Percentiles rank a stretch among this genome's conserved stretches.
Conservation (phyloP, 2,329 filamentous ascomycete genomes). For the Delphinella strobiligena region DNA sequence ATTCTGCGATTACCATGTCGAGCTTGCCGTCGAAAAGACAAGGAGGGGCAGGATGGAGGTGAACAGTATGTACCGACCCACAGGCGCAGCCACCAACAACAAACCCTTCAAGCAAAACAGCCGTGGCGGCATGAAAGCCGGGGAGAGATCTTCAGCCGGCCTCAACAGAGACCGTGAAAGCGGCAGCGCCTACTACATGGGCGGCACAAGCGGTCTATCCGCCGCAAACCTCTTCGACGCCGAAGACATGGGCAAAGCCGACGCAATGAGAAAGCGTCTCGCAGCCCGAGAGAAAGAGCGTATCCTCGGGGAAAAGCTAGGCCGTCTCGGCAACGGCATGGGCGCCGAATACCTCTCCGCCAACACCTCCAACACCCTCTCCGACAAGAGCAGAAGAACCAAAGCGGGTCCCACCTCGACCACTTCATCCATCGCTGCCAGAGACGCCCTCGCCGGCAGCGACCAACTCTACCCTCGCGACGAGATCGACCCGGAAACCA, state of each 20-base stretch:
- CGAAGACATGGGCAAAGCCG: conserved; percentile 36
- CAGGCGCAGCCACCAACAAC: conserved; percentile 9
- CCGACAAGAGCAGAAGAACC: conserved; percentile 9
- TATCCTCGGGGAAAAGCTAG: conserved; percentile 57
- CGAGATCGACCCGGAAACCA: conserved; percentile 18
- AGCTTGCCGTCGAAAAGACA: conserved; percentile 63
- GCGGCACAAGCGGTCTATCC: conserved; percentile 24
- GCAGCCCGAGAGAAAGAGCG: conserved; percentile 53
- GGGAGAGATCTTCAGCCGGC: background rate
- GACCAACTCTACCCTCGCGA: conserved; percentile 17
- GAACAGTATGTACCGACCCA: conserved; percentile 45
- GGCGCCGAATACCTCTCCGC: conserved; percentile 59
- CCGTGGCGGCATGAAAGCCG: background rate
- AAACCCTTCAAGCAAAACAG: conserved; percentile 1
- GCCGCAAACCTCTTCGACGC: conserved; percentile 55
- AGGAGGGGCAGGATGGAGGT: conserved; percentile 62
- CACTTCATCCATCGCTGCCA: conserved; percentile 3
- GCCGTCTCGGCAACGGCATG: conserved; percentile 50
- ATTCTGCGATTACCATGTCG: conserved; percentile 87
- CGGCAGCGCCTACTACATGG: conserved; percentile 11
- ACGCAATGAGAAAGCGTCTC: conserved; percentile 43
- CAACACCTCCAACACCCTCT: conserved; percentile 8
- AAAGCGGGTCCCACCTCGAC: too few relatives aligned
- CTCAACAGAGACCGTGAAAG: conserved; percentile 22
- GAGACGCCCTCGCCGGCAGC: conserved; percentile 8